phyloP scores from a whole-genome alignment of 2,329 filamentous ascomycete species.

The Zymoseptoria ardabiliae region DNA sequence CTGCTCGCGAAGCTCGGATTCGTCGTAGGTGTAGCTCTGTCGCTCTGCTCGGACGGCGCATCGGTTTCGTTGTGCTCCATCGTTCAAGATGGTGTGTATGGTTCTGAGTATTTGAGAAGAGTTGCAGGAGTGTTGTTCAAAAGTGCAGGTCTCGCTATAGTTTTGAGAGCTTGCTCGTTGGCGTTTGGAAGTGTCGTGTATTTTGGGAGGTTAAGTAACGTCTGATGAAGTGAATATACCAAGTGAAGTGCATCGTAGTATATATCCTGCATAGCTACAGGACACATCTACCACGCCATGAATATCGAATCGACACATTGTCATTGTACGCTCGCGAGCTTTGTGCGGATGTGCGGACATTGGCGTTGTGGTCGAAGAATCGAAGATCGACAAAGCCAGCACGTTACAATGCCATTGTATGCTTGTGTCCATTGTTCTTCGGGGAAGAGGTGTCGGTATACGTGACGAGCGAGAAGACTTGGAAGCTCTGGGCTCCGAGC shows the following conservation, averaged over 20 bases:
- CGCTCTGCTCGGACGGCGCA: background rate
- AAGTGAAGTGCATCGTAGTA: background rate
- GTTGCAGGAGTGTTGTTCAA: background rate
- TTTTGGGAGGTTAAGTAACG: background rate
- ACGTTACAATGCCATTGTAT: background rate
- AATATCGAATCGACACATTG: background rate
- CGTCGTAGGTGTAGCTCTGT: background rate
- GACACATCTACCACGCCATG: background rate
- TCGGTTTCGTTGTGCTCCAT: background rate
- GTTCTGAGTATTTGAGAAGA: background rate
- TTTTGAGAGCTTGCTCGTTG: background rate
- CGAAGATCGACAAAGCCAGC: background rate
- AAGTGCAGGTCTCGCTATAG: background rate
- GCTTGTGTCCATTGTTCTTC: background rate
- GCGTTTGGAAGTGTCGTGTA: background rate
- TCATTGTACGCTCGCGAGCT: background rate
- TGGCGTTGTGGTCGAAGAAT: background rate
- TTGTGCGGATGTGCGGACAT: background rate
- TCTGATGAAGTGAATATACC: background rate
- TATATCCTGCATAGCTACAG: background rate
- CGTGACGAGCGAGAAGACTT: too few species aligned
- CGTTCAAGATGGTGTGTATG: background rate
- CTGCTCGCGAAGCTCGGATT: background rate
- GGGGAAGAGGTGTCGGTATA: background rate
- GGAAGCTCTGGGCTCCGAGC: too few species aligned